phyloP scores from a whole-genome alignment of 345 rosid genomes.

The Citrus medica region DNA sequence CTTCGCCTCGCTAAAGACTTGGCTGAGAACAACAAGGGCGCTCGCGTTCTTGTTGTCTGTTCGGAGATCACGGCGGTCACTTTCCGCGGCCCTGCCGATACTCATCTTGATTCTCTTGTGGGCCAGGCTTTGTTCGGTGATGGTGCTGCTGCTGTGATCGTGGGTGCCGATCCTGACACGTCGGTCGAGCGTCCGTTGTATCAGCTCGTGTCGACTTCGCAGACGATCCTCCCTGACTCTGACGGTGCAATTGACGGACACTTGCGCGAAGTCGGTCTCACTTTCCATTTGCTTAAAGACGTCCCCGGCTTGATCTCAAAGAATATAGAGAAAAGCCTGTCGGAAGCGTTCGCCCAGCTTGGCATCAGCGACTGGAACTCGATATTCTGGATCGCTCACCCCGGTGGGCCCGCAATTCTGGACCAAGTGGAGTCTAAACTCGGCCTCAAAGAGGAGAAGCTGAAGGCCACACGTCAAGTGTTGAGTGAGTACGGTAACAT shows the following conservation, averaged over 20 bases:
- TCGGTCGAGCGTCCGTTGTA: slow-evolving; percentile 52
- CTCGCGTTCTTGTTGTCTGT: slow-evolving; percentile 77
- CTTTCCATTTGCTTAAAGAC: slow-evolving; percentile 61
- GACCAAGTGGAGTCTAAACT: slow-evolving; percentile 59
- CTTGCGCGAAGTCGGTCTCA: slow-evolving; percentile 68
- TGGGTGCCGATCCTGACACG: slow-evolving; percentile 59
- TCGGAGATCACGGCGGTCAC: slow-evolving; percentile 76
- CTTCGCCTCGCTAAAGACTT: slow-evolving; percentile 81
- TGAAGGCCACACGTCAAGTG: slow-evolving; percentile 56
- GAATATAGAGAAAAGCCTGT: slow-evolving; percentile 61
- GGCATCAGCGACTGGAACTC: slow-evolving; percentile 84
- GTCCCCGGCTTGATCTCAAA: slow-evolving; percentile 69
- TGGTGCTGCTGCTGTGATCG: slow-evolving; percentile 63
- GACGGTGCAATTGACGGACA: slow-evolving; percentile 72
- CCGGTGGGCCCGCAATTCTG: slow-evolving; percentile 71
- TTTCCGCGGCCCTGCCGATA: slow-evolving; percentile 75
- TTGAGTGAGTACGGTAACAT: slow-evolving; percentile 74
- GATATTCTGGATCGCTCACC: slow-evolving; percentile 76
- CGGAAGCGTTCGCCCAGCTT: slow-evolving; percentile 61
- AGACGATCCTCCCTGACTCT: slow-evolving; percentile 71
- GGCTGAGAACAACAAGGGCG: slow-evolving; percentile 75
- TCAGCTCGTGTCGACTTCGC: slow-evolving; percentile 61
- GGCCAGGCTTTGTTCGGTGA: slow-evolving; percentile 76
- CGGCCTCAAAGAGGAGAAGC: slow-evolving; percentile 48
- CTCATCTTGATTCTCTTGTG: slow-evolving; percentile 62